These are phyloP conservation scores for Xylaria curta DNA, from an alignment of 495 filamentous ascomycete species.

Conservation along the genomic window DNA sequence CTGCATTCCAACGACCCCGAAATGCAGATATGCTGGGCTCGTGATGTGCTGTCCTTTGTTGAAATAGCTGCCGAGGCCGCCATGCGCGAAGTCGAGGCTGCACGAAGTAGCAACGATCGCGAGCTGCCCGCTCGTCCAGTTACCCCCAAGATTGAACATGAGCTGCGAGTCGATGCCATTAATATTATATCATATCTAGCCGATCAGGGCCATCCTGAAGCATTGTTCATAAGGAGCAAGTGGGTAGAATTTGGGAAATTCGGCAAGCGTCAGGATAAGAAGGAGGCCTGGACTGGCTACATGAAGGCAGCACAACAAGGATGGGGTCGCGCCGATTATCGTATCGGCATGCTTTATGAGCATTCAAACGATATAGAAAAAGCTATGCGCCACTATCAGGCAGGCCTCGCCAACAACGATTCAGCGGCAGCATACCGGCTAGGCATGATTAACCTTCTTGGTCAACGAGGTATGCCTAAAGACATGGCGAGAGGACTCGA, in stretches of 20 bases:
- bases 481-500: constrained; percentile 80
- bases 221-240: constrained; percentile 92
- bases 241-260: constrained; percentile 99
- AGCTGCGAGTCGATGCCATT: constrained; percentile 84
- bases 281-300: constrained; percentile 89
- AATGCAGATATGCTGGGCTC: constrained; percentile 96
- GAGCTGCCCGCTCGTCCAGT: constrained; percentile 70
- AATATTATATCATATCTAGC: constrained; percentile 90
- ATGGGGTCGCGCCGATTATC: constrained; percentile 93
- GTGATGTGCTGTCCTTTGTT: constrained; percentile 87
- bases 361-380: constrained; percentile 88
- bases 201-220: constrained; percentile 90
- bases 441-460: constrained; percentile 96
- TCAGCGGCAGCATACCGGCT: constrained; percentile 94
- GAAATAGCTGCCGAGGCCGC: constrained; percentile 78
- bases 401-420: constrained; percentile 77
- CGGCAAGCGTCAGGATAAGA: constrained; percentile 84
- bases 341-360: constrained; percentile 98
- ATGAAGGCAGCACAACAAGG: constrained; percentile 83
- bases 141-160: constrained; percentile 87
- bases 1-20: constrained; percentile 94
- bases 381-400: constrained; percentile 86
- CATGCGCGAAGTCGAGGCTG: constrained; percentile 54
- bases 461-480: constrained; percentile 86
- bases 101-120: constrained; percentile 50